Evolutionary conservation across 192 early-diverging fungal genomes (phyloP), one percentile per base, ranked within the genome.

Genomic region (Oehlia diaphana): DNA sequence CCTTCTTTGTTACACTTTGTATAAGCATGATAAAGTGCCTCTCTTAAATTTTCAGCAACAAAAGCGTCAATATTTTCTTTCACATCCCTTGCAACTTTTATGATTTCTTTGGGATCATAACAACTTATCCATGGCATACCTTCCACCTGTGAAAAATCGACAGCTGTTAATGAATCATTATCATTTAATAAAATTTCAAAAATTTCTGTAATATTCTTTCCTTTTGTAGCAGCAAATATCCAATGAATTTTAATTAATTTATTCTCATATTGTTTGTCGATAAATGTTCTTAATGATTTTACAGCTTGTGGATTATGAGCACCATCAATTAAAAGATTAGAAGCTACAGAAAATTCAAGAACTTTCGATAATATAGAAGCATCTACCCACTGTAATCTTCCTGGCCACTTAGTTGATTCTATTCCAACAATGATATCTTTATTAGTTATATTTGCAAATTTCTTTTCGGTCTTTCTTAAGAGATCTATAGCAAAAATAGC

Each of bases 91-190:
- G 77, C 77, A 50, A 75, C 63, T n/a, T 79, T 80, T n/a, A 73
- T 74, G 70, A 93, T 85, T 9, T 87, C 87, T 16, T 69, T 78
- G 1, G 92, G 86, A 6, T 81, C 76, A 26, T 84, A 88, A 70
- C 87, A 88, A 4, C 82, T 72, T 50, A 98, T 87, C 97, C 97
- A 98, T 4, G 93, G 91, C 97, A 98, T 98, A 1, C 90, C 92
- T 35, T 91, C 89, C 23, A 95, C 95, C 70, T 87, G 82, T 28
- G 89, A 86, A 80, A 98, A 98, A 12, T 88, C 87, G 0, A 93
- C 91, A 3, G 91, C 83, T 83, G 86, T 90, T 7, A 97, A 84
- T 6, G 80, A 70, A 81, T 97, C 95, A 9, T 88, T 85, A 0
- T 77, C 65, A 39, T 79, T 81, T 19, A 94, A 77, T 50, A 96